These are phyloP conservation scores for Scleromitrula shiraiana DNA, from an alignment of 2,329 filamentous ascomycete species.

Conservation along the genomic window DNA sequence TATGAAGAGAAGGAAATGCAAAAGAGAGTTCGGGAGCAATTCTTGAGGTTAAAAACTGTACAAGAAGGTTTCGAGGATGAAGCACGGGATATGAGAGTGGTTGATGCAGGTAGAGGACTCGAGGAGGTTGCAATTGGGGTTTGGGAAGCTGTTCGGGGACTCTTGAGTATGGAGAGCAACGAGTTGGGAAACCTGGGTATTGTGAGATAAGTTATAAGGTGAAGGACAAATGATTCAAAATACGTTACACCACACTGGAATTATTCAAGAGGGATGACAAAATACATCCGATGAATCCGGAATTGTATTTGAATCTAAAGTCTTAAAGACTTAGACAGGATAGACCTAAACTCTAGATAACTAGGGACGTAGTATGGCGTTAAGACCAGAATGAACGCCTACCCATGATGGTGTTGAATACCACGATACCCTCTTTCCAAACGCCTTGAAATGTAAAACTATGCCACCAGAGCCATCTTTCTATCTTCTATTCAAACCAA, in stretches of 20 bases:
- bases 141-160: conserved; percentile 21
- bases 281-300: no score
- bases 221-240: neutral
- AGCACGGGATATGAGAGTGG: conserved; percentile 44
- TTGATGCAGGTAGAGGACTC: conserved; percentile 45
- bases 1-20: conserved; percentile 87
- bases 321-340: neutral
- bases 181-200: neutral
- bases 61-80: conserved; percentile 34
- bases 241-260: neutral
- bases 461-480: no score
- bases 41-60: conserved; percentile 45
- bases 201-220: neutral
- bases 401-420: conserved; percentile 29
- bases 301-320: no score
- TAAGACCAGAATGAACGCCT: conserved; percentile 29
- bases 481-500: conserved; percentile 50
- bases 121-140: conserved; percentile 50
- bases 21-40: conserved; percentile 65
- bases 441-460: conserved; percentile 18
- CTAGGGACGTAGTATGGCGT: conserved; percentile 29
- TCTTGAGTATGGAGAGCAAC: conserved; percentile 41
- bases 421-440: conserved; percentile 19
- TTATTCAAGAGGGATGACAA: no score
- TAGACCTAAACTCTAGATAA: no score